Base-by-base conservation (phyloP, 441 rosid species). In the Populus hybrid region DNA sequence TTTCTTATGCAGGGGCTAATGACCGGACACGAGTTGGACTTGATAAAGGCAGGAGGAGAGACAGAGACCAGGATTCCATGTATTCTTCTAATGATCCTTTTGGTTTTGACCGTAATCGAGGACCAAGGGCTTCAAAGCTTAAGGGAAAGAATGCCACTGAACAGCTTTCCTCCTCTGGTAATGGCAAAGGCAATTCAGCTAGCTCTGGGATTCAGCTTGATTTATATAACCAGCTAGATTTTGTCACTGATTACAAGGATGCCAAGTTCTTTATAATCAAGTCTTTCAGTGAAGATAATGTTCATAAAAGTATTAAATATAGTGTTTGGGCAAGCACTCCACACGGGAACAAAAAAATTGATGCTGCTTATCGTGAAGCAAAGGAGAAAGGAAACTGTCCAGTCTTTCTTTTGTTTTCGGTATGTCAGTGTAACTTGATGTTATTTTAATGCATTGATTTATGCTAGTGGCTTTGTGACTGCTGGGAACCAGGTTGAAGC, bases 211-310 rank as follows among this genome's bases (percentile, higher is more conserved):
- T 81, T 68, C 82, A 83, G 73, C 79, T 78, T 75, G 86, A 82
- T 71, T 71, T 85, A 66, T 88, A 85, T 80, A 91, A 90, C 81
- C 77, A 40, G 72, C 80, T 82, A 40, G 91, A 89, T 57, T 91
- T 93, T 81, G 80, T 79, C 72, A 88, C 87, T 28, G 89, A 88
- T 67, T 87, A 91, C 73, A 80, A 84, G 80, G 80, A 85, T 77
- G 94, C 92, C 69, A 92, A 84, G 83, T 91, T 88, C 84, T 92
- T 90, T 74, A 80, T 92, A 70, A 89, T 92, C 77, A 92, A 92
- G 84, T 92, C 97, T 26, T 91, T 90, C 78, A 92, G 95, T 81
- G 97, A 92, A 83, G 97, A 92, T 82, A 92, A 92, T 82, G 90
- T 92, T 68, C 97, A 92, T 83, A 89, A 88, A 83, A 92, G 97